Conservation (phyloP, 306 rosid genomes). For the Cucumis sativus region DNA sequence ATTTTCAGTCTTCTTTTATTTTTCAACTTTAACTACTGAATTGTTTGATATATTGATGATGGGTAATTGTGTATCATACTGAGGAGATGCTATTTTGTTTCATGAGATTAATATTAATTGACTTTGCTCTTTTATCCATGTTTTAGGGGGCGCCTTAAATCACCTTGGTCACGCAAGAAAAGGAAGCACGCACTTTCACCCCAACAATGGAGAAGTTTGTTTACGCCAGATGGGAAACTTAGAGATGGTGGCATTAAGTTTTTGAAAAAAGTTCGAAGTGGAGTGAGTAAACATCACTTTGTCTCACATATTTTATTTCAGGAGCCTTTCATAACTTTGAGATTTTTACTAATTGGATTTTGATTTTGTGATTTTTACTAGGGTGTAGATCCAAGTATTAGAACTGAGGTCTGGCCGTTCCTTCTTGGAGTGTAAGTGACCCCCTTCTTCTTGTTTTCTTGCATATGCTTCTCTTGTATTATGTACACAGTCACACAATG, state of each 20-base stretch:
- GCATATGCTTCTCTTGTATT: constrained; percentile 1
- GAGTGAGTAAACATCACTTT: constrained; percentile 53
- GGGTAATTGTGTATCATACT: neutral
- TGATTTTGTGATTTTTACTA: constrained; percentile 21
- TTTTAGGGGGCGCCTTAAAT: constrained; percentile 68
- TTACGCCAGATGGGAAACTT: constrained; percentile 68
- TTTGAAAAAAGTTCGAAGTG: constrained; percentile 93
- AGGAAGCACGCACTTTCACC: constrained; percentile 76
- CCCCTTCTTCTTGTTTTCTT: neutral
- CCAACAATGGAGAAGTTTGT: constrained; percentile 67
- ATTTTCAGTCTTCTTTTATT: neutral
- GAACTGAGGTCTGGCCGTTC: constrained; percentile 97
- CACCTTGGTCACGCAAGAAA: constrained; percentile 97
- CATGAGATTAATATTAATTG: neutral
- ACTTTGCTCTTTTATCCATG: neutral
- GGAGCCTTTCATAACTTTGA: constrained; percentile 3
- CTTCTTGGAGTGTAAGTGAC: constrained; percentile 94
- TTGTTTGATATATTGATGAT: too few relatives aligned
- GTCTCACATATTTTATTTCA: constrained; percentile 1
- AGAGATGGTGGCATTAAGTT: constrained; percentile 84
- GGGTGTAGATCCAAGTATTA: constrained; percentile 92
- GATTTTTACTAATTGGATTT: constrained; percentile 6
- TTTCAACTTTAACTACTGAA: neutral
- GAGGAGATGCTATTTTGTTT: neutral
- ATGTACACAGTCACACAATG: neutral